Percentiles rank a stretch among this genome's conserved stretches.
phyloP scores from a whole-genome alignment of 139 green algal species.

The Chlamydomonas asymmetrica region DNA sequence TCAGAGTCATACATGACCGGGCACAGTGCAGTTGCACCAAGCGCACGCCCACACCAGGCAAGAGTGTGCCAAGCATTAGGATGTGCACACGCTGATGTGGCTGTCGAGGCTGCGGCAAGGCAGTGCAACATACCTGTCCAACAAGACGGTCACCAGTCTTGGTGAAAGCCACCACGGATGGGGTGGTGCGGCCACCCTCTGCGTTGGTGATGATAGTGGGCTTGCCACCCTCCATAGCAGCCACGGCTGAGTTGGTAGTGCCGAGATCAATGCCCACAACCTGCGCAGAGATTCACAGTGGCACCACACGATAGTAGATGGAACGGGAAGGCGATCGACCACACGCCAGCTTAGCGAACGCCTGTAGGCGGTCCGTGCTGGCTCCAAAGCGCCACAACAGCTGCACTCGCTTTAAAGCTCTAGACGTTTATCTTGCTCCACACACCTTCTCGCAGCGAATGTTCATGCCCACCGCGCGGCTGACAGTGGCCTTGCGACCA shows the following conservation, averaged over 20 bases:
- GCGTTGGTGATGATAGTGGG: constrained; percentile 98
- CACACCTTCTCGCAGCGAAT: constrained; percentile 23
- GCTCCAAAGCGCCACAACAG: neutral
- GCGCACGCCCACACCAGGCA: neutral
- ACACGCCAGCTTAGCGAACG: neutral
- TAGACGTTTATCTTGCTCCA: neutral
- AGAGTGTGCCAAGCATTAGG: too few species aligned
- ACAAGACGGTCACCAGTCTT: constrained; percentile 94
- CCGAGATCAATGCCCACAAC: constrained; percentile 90
- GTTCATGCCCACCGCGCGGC: constrained; percentile 10
- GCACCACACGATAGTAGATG: neutral
- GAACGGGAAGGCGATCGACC: neutral
- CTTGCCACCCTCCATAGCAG: constrained; percentile 91
- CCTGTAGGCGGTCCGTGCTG: neutral
- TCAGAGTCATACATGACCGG: too few species aligned
- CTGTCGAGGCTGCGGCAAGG: too few species aligned
- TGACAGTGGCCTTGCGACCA: too few species aligned
- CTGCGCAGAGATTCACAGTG: constrained; percentile 24
- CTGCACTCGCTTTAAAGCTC: neutral
- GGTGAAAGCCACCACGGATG: constrained; percentile 96
- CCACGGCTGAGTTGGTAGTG: constrained; percentile 94
- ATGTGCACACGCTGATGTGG: neutral
- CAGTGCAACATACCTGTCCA: constrained; percentile 82
- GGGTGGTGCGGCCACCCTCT: constrained; percentile 95
- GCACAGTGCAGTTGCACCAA: neutral